These are phyloP conservation scores for Aspergillus felis DNA, from an alignment of 2,329 filamentous ascomycete species.

Conservation along the genomic window DNA sequence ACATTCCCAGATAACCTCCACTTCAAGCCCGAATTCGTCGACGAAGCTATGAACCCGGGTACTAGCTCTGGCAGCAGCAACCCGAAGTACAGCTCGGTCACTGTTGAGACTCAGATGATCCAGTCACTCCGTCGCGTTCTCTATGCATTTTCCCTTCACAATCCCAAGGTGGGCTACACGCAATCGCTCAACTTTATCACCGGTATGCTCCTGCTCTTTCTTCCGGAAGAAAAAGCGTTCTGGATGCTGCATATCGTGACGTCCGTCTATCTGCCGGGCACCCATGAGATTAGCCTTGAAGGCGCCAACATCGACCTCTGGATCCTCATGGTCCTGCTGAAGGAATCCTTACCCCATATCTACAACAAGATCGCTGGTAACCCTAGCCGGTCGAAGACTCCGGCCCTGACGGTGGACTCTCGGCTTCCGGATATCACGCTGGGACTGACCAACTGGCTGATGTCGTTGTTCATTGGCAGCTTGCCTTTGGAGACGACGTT, in stretches of 20 bases:
- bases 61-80: constrained; percentile 33
- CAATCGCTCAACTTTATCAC: constrained; percentile 95
- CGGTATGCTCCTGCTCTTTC: constrained; percentile 81
- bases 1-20: constrained; percentile 92
- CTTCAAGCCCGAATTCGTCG: constrained; percentile 65
- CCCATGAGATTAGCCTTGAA: constrained; percentile 84
- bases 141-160: constrained; percentile 85
- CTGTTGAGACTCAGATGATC: constrained; percentile 71
- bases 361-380: constrained; percentile 84
- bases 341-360: constrained; percentile 74
- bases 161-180: constrained; percentile 89
- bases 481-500: constrained; percentile 87
- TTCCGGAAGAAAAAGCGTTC: constrained; percentile 88
- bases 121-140: constrained; percentile 78
- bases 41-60: constrained; percentile 11
- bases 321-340: constrained; percentile 82
- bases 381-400: constrained; percentile 40
- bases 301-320: constrained; percentile 91
- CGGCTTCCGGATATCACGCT: constrained; percentile 84
- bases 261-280: constrained; percentile 80
- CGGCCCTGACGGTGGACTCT: constrained; percentile 38
- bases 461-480: constrained; percentile 93
- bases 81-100: constrained; percentile 30
- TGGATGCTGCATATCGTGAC: constrained; percentile 93
- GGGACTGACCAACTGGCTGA: constrained; percentile 94